Base-by-base conservation (phyloP, 2,329 filamentous ascomycete genomes). In the Truncatella angustata region DNA sequence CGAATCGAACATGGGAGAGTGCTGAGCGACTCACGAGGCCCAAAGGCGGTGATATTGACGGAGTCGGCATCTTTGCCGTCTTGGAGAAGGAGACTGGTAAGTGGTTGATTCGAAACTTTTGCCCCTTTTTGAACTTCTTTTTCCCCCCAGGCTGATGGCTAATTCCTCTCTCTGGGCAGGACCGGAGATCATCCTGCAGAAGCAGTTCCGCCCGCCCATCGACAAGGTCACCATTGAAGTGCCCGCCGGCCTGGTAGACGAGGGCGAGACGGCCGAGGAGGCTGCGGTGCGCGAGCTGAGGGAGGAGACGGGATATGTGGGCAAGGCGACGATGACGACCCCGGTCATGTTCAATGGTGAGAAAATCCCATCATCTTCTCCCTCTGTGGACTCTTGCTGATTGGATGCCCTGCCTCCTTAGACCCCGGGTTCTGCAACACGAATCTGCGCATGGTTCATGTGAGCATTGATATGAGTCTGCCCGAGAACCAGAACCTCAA, bases 11-110 rank as follows among this genome's bases (percentile, higher is more conserved):
- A 26, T 91, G 87, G 87, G 87, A 91, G 64, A 87, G 84, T 1
- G 85, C 85, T 14, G 84, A 89, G 67, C 81, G 88, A n/a, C 78
- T 77, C 26, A 90, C 87, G 0, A 80, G 87, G 3, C 85, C 86
- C 11, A 72, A 74, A 51, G 74, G 69, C 56, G 76, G 76, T 52
- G 80, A 82, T 30, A 84, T 90, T 49, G 88, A 91, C 61, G 87
- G 85, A 49, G 86, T 91, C 12, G 86, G 86, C 54, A 88, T 91
- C 52, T 76, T 89, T 14, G 87, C 86, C 37, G 81, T 91, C 56
- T 72, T 91, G 12, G 72, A 82, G 56, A 79, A 77, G 57, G 66
- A 76, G 7, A 69, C 70, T 1, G 79, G 79, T 70, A 49, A 39
- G 50, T 9, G 18, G 7, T 36, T 21, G 4, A n/a, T 10, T 24